Evolutionary conservation across 2,329 filamentous ascomycete species (phyloP).

Genomic region (Sporothrix euskadiensis): DNA sequence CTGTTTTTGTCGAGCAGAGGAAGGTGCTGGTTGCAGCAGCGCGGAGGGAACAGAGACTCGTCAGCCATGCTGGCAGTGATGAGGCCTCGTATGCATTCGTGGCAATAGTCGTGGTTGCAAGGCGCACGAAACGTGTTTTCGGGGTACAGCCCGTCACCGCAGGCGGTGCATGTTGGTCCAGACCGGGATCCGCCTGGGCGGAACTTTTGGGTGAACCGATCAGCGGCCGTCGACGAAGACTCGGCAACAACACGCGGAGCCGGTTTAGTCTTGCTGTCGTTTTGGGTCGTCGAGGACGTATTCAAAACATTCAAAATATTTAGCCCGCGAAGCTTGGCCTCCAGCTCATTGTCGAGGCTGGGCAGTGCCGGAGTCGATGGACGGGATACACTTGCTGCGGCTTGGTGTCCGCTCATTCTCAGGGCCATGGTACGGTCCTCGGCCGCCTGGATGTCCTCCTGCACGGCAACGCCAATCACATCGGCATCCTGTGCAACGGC

Average conservation of each 20-base stretch:
- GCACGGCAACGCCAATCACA: slow-evolving; percentile 17
- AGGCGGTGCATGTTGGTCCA: not conserved
- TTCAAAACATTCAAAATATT: not conserved
- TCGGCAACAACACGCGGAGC: not conserved
- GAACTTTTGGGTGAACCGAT: not conserved
- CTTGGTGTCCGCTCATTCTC: not conserved
- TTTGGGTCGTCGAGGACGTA: not conserved
- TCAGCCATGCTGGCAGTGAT: slow-evolving; percentile 49
- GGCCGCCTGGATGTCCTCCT: slow-evolving; percentile 28
- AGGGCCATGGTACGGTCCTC: slow-evolving; percentile 31
- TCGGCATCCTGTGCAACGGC: slow-evolving; percentile 31
- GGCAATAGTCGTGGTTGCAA: slow-evolving; percentile 55
- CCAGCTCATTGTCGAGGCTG: not conserved
- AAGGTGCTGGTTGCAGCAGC: slow-evolving; percentile 52
- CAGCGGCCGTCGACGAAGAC: not conserved
- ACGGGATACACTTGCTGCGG: slow-evolving; percentile 16
- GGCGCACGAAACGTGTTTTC: slow-evolving; percentile 32
- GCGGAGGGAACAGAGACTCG: slow-evolving; percentile 56
- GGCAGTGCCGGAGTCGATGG: not conserved
- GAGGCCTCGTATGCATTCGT: slow-evolving; percentile 47
- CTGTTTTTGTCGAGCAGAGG: slow-evolving; percentile 35
- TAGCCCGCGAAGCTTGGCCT: not conserved
- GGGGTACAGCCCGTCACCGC: not conserved
- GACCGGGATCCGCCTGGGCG: not conserved
- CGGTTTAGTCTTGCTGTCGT: not conserved